A percentile compares a stretch with the other conserved stretches of the same genome.
Conservation (phyloP, 352 stramenopile genomes). For the Phytophthora colocasiae region DNA sequence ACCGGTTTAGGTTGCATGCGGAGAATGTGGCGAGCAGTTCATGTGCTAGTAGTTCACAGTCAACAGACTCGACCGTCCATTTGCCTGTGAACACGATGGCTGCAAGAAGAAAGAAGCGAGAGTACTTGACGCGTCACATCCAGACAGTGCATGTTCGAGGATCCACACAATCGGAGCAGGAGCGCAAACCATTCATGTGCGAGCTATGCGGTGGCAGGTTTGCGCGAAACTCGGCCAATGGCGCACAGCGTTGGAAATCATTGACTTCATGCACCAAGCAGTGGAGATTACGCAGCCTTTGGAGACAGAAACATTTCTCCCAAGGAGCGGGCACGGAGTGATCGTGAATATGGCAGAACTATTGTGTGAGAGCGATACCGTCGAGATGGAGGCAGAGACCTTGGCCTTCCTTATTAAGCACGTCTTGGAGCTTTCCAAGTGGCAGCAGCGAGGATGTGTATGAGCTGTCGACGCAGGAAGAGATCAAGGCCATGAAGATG, state of each 20-base stretch:
- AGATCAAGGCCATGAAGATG: conserved; percentile 50
- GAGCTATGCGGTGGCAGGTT: conserved; percentile 64
- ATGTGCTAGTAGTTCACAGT: conserved; percentile 17
- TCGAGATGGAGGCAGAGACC: conserved; percentile 43
- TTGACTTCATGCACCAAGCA: too few relatives aligned
- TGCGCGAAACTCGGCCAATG: too few relatives aligned
- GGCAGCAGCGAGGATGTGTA: conserved; percentile 27
- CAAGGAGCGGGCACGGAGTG: conserved; percentile 29
- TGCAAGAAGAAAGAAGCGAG: conserved; percentile 63
- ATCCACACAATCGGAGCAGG: conserved; percentile 11
- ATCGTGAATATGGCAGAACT: conserved; percentile 40
- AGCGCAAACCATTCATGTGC: conserved; percentile 64
- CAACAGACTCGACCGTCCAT: conserved; percentile 32
- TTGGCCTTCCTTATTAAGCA: conserved; percentile 62
- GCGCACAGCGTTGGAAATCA: too few relatives aligned
- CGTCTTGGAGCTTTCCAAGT: conserved; percentile 50
- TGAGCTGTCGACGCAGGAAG: conserved; percentile 29
- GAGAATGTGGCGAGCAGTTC: conserved; percentile 27
- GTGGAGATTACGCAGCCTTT: too few relatives aligned
- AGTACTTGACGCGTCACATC: conserved; percentile 69
- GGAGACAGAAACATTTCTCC: conserved; percentile 29
- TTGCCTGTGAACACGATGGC: conserved; percentile 44
- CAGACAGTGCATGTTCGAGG: conserved; percentile 47
- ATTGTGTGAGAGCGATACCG: conserved; percentile 34
- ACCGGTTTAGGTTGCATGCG: too few relatives aligned